Evolutionary conservation across 805 yeast genomes (phyloP).

Genomic region (Candida corydali): DNA sequence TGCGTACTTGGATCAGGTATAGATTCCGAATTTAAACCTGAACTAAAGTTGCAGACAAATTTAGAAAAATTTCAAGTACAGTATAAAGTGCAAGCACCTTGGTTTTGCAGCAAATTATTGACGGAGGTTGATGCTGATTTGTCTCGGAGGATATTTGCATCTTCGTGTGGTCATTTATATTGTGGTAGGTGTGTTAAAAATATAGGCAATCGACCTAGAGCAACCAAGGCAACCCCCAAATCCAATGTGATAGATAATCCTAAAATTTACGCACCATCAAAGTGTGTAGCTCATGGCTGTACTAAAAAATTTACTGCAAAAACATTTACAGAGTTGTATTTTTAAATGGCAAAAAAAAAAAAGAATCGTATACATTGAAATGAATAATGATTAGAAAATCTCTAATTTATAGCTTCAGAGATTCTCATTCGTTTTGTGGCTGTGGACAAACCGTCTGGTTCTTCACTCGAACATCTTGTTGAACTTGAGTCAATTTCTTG

Average conservation of each 20-base stretch:
- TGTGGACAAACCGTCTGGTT: conserved; percentile 6
- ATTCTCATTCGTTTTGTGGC: conserved; percentile 11
- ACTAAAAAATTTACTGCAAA: conserved; percentile 37
- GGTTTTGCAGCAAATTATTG: conserved; percentile 50
- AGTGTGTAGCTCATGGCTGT: conserved; percentile 57
- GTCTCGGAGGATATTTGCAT: conserved; percentile 61
- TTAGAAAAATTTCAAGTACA: conserved; percentile 20
- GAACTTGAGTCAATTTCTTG: not conserved
- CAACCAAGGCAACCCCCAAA: conserved; percentile 14
- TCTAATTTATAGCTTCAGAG: conserved; percentile 4
- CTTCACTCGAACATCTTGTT: conserved; percentile 7
- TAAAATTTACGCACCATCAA: conserved; percentile 47
- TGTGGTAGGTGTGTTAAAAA: conserved; percentile 82
- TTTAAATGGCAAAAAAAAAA: conserved; percentile 3
- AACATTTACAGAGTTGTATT: conserved; percentile 52
- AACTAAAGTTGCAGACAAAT: conserved; percentile 24
- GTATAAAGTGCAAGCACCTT: conserved; percentile 54
- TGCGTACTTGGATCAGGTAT: conserved; percentile 70
- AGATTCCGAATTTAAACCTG: conserved; percentile 46
- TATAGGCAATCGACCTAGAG: conserved; percentile 45
- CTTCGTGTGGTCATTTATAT: conserved; percentile 77
- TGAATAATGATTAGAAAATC: not conserved
- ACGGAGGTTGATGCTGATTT: conserved; percentile 54
- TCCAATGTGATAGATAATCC: conserved; percentile 29
- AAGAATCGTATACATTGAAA: not conserved